Conservation (phyloP, 2,329 filamentous ascomycete species). For the Pseudogymnoascus sp. region DNA sequence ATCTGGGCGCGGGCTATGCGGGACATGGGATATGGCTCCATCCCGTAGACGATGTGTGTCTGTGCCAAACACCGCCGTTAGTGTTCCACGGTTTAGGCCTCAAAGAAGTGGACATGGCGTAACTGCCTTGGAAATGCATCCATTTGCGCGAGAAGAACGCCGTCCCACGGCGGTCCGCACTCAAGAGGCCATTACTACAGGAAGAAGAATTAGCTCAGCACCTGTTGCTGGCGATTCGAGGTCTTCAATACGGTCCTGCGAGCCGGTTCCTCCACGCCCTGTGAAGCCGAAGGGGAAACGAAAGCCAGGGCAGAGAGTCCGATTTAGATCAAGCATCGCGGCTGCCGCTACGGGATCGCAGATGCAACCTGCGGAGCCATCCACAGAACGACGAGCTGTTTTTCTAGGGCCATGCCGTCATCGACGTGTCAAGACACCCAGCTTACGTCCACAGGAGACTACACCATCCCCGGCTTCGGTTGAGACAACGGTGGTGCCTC, state of each 20-base stretch:
- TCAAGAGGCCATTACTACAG: not conserved
- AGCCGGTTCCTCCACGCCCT: not conserved
- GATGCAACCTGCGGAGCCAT: not conserved
- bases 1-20: not conserved
- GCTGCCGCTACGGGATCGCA: not conserved
- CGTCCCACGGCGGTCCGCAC: not conserved
- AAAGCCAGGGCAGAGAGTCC: constrained; percentile 3
- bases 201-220: not conserved
- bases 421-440: not conserved
- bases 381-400: not conserved
- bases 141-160: constrained; percentile 17
- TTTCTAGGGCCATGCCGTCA: not conserved
- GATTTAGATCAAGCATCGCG: constrained; percentile 6
- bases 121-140: constrained; percentile 24
- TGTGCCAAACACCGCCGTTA: not conserved
- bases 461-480: not conserved
- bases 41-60: not conserved
- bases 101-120: constrained; percentile 25
- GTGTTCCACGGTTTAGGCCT: constrained; percentile 25
- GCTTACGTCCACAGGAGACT: not conserved
- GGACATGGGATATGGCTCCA: not conserved
- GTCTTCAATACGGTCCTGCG: not conserved
- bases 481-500: not conserved
- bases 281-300: not conserved
- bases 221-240: not conserved